Base-by-base conservation (phyloP, 2,329 filamentous ascomycete genomes). In the Xylariaceae sp. region DNA sequence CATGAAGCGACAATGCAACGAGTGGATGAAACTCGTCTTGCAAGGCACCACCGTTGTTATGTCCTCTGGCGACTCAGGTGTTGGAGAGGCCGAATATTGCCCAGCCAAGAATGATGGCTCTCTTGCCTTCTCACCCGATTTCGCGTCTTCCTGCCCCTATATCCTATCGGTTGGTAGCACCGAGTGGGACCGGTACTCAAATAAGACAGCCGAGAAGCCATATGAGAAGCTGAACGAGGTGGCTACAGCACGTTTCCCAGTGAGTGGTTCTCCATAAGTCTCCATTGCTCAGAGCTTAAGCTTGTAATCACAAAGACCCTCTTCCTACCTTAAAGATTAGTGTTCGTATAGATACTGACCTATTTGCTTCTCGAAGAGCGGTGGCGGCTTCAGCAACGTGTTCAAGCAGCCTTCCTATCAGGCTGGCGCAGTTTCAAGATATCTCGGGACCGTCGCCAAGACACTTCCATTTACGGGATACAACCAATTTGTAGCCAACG, bases 101-200 rank as follows among this genome's bases (percentile, higher is more conserved):
- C 52, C 41, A 27, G 55, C n/a, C 32, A 54, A 57, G 19, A 47
- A 49, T n/a, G 44, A 48, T 40, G 54, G 54, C 22, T 44, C 42
- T 10, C 46, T 50, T 12, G 48, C 56, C 4, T 54, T 66, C 66
- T 1, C 57, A 58, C 35, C 19, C 1, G 73, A 75, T 17, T 77
- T 74, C 58, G 75, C 74, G 19, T 69, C 70, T 1, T 65, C 66
- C 36, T 78, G 75, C 49, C 74, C 75, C 1, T 78, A 75, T 59
- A 69, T 78, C 3, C 74, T 74, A 1, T 64, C 69, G 1, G 71
- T 77, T 14, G 75, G 75, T 14, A 54, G 55, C 39, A 61, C 58
- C 27, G 50, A 58, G 22, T 58, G 56, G 48, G 47, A 61, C 19
- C 58, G 53, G 11, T 53, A 18, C 47, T 49, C 45, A 7, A 58